Base-by-base conservation (phyloP, 345 rosid species). In the Rhodomyrtus tomentosa region DNA sequence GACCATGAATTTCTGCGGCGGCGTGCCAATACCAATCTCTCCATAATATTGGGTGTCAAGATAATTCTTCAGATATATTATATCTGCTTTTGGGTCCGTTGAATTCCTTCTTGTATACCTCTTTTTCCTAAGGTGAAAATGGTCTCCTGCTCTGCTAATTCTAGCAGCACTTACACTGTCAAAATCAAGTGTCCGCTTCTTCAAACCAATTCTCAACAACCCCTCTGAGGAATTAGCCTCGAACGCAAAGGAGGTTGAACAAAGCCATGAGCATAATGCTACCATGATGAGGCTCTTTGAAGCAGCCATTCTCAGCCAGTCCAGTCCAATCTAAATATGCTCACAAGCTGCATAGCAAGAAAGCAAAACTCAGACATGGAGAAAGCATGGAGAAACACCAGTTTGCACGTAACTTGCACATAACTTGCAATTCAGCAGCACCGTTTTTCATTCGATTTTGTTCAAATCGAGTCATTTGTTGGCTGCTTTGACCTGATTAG, bases 11-110 rank as follows among this genome's bases (percentile, higher is more conserved):
- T 83, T 90, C 83, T 93, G 94, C 9, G 94, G 90, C 24, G 95
- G 94, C 3, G 95, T 87, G 48, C 95, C 95, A 21, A 91, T 89
- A 58, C 92, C 93, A 81, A 93, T 88, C 90, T 93, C 92, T 83
- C 94, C 95, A 87, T 91, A 93, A 76, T 93, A 93, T 86, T 93
- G 95, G 53, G 85, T 82, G 80, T 89, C 93, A 24, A 88, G 88
- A 85, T 89, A 93, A 84, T 91, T 91, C 90, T 92, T 93, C 48
- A 93, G 84, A 89, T 92, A 92, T 4, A 93, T 83, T 12, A 88
- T 54, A 49, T 84, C 89, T 14, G 87, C 84, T 2, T 82, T 84
- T 10, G 79, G 80, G 38, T 84, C 81, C 84, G 53, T 62, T 15
- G 53, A 72, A 74, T 81, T 50, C 56, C 36, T 59, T 2, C 62